Evolutionary conservation across 176 grass and related monocot species (phyloP).

Genomic region (Typha latifolia): DNA sequence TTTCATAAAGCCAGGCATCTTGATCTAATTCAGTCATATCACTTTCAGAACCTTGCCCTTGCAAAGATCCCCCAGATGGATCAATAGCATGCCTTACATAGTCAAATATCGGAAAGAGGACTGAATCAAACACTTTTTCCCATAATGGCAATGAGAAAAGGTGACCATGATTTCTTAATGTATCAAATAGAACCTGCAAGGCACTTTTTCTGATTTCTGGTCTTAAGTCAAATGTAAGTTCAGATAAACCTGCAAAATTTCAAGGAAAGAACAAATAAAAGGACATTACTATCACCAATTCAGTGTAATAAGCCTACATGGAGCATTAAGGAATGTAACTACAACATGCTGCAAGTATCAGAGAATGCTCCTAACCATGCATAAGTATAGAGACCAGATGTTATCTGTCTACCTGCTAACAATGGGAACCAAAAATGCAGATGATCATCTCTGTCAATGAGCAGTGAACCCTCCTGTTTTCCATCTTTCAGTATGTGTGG

Average conservation of each 20-base stretch:
- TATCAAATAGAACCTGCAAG: slow-evolving; percentile 96
- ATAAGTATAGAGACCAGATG: neutral
- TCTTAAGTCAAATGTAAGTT: slow-evolving; percentile 97
- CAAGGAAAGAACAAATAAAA: slow-evolving; percentile 10
- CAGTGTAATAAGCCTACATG: neutral
- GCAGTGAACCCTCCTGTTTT: slow-evolving; percentile 55
- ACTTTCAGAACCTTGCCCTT: slow-evolving; percentile 55
- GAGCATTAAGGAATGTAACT: neutral
- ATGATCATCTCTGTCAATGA: slow-evolving; percentile 82
- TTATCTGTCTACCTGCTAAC: slow-evolving; percentile 58
- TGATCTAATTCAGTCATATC: slow-evolving; percentile 70
- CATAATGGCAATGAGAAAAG: slow-evolving; percentile 96
- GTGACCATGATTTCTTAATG: slow-evolving; percentile 94
- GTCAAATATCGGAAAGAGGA: slow-evolving; percentile 99
- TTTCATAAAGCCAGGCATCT: slow-evolving; percentile 98
- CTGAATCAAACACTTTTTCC: slow-evolving; percentile 99
- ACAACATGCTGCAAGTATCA: neutral
- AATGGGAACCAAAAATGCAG: slow-evolving; percentile 99
- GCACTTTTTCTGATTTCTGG: slow-evolving; percentile 96
- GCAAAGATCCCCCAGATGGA: slow-evolving; percentile 60
- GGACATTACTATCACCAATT: neutral
- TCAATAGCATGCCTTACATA: slow-evolving; percentile 96
- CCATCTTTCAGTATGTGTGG: slow-evolving; percentile 51
- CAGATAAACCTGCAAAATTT: slow-evolving; percentile 74
- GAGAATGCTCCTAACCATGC: neutral